phyloP scores from a whole-genome alignment of 2,329 filamentous ascomycete species.

The Cercospora sojina region DNA sequence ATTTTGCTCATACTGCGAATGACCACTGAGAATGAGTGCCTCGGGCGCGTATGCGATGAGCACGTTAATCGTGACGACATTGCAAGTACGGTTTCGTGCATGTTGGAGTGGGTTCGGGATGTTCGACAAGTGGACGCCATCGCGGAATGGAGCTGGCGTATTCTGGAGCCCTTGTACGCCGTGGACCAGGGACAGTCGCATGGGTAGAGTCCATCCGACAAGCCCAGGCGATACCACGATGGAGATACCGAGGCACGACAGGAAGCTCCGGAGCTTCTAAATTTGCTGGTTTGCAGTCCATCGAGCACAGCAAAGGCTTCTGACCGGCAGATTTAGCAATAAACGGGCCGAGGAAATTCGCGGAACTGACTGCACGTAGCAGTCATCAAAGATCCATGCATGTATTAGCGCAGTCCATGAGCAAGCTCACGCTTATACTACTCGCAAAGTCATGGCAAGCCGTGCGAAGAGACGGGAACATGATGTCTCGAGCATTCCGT shows the following conservation, averaged over 20 bases:
- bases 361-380: not conserved
- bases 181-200: not conserved
- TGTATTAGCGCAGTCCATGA: too few relatives aligned
- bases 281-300: not conserved
- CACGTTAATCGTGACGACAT: slow-evolving; percentile 51
- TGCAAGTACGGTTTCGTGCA: slow-evolving; percentile 53
- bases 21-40: slow-evolving; percentile 52
- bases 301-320: not conserved
- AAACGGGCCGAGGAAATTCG: not conserved
- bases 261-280: not conserved
- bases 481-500: not conserved
- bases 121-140: slow-evolving; percentile 56
- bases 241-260: not conserved
- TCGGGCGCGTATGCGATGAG: slow-evolving; percentile 52
- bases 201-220: not conserved
- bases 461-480: not conserved
- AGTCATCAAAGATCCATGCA: not conserved
- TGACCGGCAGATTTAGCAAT: not conserved
- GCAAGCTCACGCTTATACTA: not conserved
- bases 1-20: slow-evolving; percentile 59
- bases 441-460: not conserved
- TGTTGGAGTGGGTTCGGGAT: slow-evolving; percentile 61
- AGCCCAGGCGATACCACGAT: not conserved
- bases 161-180: slow-evolving; percentile 49
- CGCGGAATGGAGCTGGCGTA: slow-evolving; percentile 57